Conservation (phyloP, 805 yeast species). For the Lachancea waltii region DNA sequence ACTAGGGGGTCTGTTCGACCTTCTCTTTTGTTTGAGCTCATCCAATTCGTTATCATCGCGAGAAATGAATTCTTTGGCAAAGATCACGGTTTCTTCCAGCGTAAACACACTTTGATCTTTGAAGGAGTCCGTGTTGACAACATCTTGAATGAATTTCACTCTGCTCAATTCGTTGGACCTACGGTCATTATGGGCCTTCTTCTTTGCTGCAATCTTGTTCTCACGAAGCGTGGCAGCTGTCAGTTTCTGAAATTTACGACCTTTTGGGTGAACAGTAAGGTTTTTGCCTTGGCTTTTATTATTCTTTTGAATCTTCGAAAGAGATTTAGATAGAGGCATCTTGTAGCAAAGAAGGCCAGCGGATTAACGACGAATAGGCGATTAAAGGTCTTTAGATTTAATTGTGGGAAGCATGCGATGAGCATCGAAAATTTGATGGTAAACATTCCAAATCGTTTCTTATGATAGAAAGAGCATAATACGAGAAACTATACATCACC, state of each 20-base stretch:
- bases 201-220: slow-evolving; percentile 55
- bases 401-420: slow-evolving; percentile 9
- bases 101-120: slow-evolving; percentile 40
- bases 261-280: slow-evolving; percentile 63
- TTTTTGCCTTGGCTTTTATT: slow-evolving; percentile 24
- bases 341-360: neutral
- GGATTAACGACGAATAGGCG: neutral
- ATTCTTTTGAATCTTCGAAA: slow-evolving; percentile 30
- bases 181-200: slow-evolving; percentile 49
- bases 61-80: slow-evolving; percentile 55
- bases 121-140: slow-evolving; percentile 37
- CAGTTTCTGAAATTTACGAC: slow-evolving; percentile 79
- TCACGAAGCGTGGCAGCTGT: slow-evolving; percentile 86
- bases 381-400: too few species aligned
- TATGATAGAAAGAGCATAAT: too few species aligned
- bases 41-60: slow-evolving; percentile 74
- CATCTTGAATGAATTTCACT: slow-evolving; percentile 53
- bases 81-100: slow-evolving; percentile 50
- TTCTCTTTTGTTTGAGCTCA: slow-evolving; percentile 52
- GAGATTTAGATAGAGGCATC: slow-evolving; percentile 33
- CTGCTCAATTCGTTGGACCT: slow-evolving; percentile 56
- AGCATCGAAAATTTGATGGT: slow-evolving; percentile 12
- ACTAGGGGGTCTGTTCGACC: slow-evolving; percentile 84
- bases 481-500: slow-evolving; percentile 16
- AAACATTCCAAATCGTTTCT: too few species aligned